Percentiles rank a stretch among this genome's conserved stretches.
Evolutionary conservation across 805 yeast genomes (phyloP).

Genomic region (Candida silvatica): DNA sequence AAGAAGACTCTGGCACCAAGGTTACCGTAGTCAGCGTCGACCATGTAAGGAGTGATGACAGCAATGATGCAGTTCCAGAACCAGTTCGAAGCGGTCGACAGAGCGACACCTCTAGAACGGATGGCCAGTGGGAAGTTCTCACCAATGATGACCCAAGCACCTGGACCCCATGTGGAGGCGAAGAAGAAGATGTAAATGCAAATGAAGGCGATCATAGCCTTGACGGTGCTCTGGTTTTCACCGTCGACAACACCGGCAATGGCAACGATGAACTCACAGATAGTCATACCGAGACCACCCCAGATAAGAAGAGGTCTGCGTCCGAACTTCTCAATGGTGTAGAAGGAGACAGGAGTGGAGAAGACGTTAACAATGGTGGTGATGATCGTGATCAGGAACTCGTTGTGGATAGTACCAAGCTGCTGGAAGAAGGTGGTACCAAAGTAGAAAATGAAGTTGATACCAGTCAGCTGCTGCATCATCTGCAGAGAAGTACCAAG

Average conservation of each 20-base stretch:
- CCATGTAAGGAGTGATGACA: constrained; percentile 68
- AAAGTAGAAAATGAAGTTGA: constrained; percentile 68
- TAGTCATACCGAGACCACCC: constrained; percentile 42
- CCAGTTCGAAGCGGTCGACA: constrained; percentile 76
- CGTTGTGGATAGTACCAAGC: constrained; percentile 37
- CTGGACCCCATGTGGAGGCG: constrained; percentile 83
- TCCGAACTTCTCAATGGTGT: constrained; percentile 50
- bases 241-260: constrained; percentile 26
- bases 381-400: constrained; percentile 42
- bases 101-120: constrained; percentile 64
- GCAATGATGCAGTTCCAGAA: constrained; percentile 68
- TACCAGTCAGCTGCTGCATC: constrained; percentile 73
- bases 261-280: constrained; percentile 53
- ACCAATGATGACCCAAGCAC: constrained; percentile 59
- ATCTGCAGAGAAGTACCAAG: constrained; percentile 35
- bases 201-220: constrained; percentile 32
- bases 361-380: constrained; percentile 45
- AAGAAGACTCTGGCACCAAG: constrained; percentile 60
- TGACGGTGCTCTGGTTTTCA: constrained; percentile 19
- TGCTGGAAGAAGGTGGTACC: constrained; percentile 60
- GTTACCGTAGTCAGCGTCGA: constrained; percentile 53
- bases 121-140: constrained; percentile 64
- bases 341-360: constrained; percentile 48
- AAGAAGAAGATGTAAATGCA: constrained; percentile 64
- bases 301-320: constrained; percentile 39